Evolutionary conservation across 2,329 filamentous ascomycete genomes (phyloP), one percentile per base, ranked within the genome.

Genomic region (Penicillium sclerotigenum): DNA sequence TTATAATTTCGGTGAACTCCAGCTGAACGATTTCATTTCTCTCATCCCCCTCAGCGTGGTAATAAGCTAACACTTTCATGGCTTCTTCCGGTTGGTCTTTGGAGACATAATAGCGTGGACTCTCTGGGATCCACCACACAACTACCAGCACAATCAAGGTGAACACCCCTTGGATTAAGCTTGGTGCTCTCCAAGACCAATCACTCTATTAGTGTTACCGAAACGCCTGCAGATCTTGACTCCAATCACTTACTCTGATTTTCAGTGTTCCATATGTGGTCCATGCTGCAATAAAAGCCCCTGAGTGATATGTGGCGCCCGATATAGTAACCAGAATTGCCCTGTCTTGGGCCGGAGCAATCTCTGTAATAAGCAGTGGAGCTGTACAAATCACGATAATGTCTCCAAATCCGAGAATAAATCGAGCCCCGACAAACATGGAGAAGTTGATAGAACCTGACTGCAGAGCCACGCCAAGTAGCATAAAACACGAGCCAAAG

Each of bases 121-220:
- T 85, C 59, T 89, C 86, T 0, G 86, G 87, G 63, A 88, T 84
- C 70, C 86, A 83, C 79, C 83, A 84, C 22, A 87, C 79, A 7
- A 79, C 67, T 0, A 65, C 63, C 42, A 87, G 71, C 2, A 87
- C 76, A 1, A 81, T 54, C 2, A 86, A 58, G 0, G 87, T 79
- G 0, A 84, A 83, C 0, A 85, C 66, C 20, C 86, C 86, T 65
- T 88, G 85, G 65, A 87, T 86, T 3, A 71, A 65, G 8, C 75
- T 74, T 0, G 79, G 79, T 31, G 79, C 68, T 37, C 79, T 69
- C 79, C 74, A 77, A 4, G 71, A 69, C 79, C 78, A 81, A 58
- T 72, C 68, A 56, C 59, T 72, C 7, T 36, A 68, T 67, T 49
- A 69, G 67, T 3, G 29, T 36, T 24, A 36, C 8, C 18, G 0